Evolutionary conservation across 2,329 filamentous ascomycete species (phyloP), one percentile per base, ranked within the genome.

Genomic region (Ceratocystis cubensis): DNA sequence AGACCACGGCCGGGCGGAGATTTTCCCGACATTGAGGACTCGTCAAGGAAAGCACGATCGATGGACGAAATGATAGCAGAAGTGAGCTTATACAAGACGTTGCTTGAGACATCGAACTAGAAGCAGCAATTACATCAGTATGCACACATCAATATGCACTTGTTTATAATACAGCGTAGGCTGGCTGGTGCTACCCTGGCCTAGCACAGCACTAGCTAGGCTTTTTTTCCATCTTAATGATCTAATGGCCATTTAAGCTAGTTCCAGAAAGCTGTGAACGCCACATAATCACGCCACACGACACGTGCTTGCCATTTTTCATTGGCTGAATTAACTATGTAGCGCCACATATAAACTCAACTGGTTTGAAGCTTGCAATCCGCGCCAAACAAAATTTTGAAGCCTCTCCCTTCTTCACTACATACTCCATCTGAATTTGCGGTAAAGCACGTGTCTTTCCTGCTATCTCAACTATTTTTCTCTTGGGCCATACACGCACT

Each of bases 31-130:
- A 85, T 91, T 8, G 89, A 93, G 76, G 87, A 91, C 70, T 82
- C 84, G 65, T 81, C 83, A 69, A 82, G 92, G 71, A 78, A 80
- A 74, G 80, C 88, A 5, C 83, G 91, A 74, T 82, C 77, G 25
- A 81, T 82, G 74, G 85, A 85, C 71, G 89, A 90, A 72, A 96
- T 97, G 93, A 79, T 80, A 69, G 80, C 79, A 8, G 93, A 96
- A 79, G 91, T 91, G 8, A 79, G 81, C 70, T 78, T 82, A 78
- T 84, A 92, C 72, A 83, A 81, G 66, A 73, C 73, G 61, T 79
- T 78, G 10, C 70, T 86, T 17, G n/a, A 25, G 25, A 8, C 17
- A 33, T 8, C 15, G 7, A 70, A 73, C 71, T 68, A 75, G 77
- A 69, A 78, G 81, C 76, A 76, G 73, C 17, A 20, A 65, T 33